Evolutionary conservation across 2,329 filamentous ascomycete genomes (phyloP).

Genomic region (Sclerotinia trifoliorum): DNA sequence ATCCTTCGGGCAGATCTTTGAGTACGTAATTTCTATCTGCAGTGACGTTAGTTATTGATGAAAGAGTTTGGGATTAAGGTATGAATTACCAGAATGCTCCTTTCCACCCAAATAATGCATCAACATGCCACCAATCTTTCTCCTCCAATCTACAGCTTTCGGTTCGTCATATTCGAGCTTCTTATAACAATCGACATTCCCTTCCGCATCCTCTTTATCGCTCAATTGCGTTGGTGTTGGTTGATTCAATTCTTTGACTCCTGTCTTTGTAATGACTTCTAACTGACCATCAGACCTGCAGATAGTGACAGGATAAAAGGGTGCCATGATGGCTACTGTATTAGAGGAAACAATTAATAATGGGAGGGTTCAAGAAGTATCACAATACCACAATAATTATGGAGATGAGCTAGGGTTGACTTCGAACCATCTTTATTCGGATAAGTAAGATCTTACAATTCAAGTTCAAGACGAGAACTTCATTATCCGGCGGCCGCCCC

Average conservation of each 20-base stretch:
- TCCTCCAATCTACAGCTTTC: constrained; percentile 56
- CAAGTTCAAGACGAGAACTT: neutral
- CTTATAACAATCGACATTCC: constrained; percentile 55
- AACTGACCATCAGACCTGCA: constrained; percentile 36
- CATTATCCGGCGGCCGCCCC: neutral
- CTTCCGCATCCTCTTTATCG: constrained; percentile 51
- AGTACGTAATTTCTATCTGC: constrained; percentile 49
- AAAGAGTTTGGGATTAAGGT: neutral
- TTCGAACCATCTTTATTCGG: neutral
- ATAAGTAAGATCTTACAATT: neutral
- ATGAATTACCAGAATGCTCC: constrained; percentile 28
- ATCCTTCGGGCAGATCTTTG: constrained; percentile 54
- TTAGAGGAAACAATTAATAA: neutral
- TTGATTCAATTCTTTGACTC: constrained; percentile 46
- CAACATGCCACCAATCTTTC: constrained; percentile 59
- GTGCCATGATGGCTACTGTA: constrained; percentile 27
- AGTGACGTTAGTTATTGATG: constrained; percentile 24
- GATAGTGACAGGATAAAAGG: constrained; percentile 33
- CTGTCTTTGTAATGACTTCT: constrained; percentile 30
- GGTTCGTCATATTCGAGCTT: constrained; percentile 49
- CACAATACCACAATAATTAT: neutral
- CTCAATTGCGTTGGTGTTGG: constrained; percentile 53
- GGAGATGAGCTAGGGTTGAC: constrained; percentile 7
- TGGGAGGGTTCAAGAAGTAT: neutral
- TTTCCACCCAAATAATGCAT: constrained; percentile 48